A percentile compares a stretch with the other conserved stretches of the same genome.
phyloP scores from a whole-genome alignment of 495 filamentous ascomycete species.

The Tuber umbilicatum region DNA sequence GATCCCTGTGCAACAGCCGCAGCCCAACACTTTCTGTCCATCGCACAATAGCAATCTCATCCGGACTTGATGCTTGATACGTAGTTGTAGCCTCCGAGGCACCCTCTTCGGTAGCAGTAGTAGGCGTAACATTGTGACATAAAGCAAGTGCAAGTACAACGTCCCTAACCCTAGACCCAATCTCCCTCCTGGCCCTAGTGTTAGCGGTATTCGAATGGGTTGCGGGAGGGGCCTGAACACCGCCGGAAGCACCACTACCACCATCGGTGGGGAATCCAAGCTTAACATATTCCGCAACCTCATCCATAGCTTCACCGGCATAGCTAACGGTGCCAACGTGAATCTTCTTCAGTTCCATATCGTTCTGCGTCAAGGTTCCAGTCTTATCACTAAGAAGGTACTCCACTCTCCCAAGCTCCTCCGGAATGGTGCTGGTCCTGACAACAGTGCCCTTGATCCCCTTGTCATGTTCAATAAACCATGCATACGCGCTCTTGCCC shows the following conservation, averaged over 20 bases:
- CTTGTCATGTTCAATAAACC: constrained; percentile 85
- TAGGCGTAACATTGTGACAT: constrained; percentile 97
- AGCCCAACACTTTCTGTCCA: constrained; percentile 94
- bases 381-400: constrained; percentile 97
- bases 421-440: constrained; percentile 91
- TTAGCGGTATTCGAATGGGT: constrained; percentile 50
- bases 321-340: constrained; percentile 98
- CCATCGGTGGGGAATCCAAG: constrained; percentile 61
- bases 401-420: constrained; percentile 91
- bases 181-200: constrained; percentile 81
- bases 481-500: constrained; percentile 92
- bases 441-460: constrained; percentile 90
- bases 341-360: constrained; percentile 98
- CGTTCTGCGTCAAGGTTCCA: constrained; percentile 92
- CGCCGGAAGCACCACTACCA: constrained; percentile 45
- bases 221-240: neutral
- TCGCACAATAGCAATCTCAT: constrained; percentile 95
- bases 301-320: constrained; percentile 97
- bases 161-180: constrained; percentile 84
- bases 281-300: constrained; percentile 75
- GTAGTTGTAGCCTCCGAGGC: constrained; percentile 57
- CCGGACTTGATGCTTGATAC: constrained; percentile 94
- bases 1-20: constrained; percentile 75
- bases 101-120: constrained; percentile 73
- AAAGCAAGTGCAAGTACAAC: constrained; percentile 84